Evolutionary conservation across 768 basidiomycete species (phyloP).

Genomic region (Auricularia cornea): DNA sequence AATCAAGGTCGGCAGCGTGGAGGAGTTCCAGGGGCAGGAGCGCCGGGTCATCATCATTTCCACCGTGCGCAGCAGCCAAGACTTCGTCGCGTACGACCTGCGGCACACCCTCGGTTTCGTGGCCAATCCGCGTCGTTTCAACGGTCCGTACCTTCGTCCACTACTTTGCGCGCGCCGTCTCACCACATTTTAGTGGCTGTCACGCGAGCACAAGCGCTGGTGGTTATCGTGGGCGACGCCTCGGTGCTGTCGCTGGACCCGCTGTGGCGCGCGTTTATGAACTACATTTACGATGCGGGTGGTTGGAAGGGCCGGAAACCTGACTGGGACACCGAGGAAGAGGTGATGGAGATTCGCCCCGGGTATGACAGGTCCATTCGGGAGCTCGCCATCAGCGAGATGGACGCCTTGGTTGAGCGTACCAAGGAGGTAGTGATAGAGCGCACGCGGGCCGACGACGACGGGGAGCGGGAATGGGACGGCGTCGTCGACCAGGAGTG

Average conservation of each 20-base stretch:
- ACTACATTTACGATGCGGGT: constrained; percentile 43
- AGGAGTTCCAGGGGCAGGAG: constrained; percentile 61
- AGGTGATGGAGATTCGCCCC: neutral
- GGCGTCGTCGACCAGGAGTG: neutral
- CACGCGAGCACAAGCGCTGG: constrained; percentile 51
- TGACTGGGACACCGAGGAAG: constrained; percentile 33
- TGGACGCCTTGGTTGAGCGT: constrained; percentile 7
- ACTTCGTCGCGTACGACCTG: constrained; percentile 21
- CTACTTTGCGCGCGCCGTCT: neutral
- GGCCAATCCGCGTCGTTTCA: constrained; percentile 28
- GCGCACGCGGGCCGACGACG: neutral
- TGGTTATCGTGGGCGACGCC: constrained; percentile 54
- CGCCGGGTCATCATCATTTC: constrained; percentile 30
- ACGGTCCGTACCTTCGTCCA: constrained; percentile 20
- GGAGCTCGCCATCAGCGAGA: constrained; percentile 3
- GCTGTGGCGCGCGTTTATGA: constrained; percentile 52
- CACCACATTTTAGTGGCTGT: constrained; percentile 38
- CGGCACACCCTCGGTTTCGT: constrained; percentile 29
- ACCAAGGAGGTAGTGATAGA: constrained; percentile 3
- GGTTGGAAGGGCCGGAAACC: constrained; percentile 48
- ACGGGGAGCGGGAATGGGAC: constrained; percentile 6
- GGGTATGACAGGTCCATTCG: neutral
- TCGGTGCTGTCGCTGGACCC: constrained; percentile 52
- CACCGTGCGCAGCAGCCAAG: constrained; percentile 29
- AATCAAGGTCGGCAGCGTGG: constrained; percentile 57